phyloP scores from a whole-genome alignment of 1,284 basidiomycete species.

The Mycosarcoma mackinlayi region DNA sequence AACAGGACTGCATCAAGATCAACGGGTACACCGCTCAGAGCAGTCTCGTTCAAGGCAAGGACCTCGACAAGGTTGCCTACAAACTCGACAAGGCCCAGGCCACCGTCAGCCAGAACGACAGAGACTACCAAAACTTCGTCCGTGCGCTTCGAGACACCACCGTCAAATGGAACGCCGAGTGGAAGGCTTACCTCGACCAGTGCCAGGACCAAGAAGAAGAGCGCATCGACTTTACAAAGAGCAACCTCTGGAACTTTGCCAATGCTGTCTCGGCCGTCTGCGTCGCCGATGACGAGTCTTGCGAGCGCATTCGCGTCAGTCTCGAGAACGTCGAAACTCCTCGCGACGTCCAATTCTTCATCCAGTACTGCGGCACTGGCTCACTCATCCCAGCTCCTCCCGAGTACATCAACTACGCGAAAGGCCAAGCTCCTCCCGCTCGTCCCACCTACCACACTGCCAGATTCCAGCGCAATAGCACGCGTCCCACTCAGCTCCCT shows the following conservation, averaged over 20 bases:
- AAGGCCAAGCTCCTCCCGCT: constrained; percentile 60
- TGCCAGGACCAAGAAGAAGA: constrained; percentile 97
- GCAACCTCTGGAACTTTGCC: constrained; percentile 94
- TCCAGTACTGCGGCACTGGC: constrained; percentile 64
- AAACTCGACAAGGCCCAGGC: constrained; percentile 90
- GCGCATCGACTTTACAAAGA: constrained; percentile 90
- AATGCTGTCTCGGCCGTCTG: constrained; percentile 96
- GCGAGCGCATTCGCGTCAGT: constrained; percentile 64
- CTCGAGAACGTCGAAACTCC: constrained; percentile 64
- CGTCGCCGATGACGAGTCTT: constrained; percentile 86
- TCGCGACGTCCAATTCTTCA: constrained; percentile 61
- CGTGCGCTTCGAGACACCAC: constrained; percentile 83
- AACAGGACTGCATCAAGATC: constrained; percentile 90
- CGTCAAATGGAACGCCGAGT: constrained; percentile 89
- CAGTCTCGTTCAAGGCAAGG: constrained; percentile 90
- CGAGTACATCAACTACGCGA: constrained; percentile 67
- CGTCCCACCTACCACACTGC: constrained; percentile 54
- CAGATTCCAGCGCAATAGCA: constrained; percentile 61
- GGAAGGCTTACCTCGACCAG: constrained; percentile 76
- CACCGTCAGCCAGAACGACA: constrained; percentile 81
- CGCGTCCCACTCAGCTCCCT: constrained; percentile 49
- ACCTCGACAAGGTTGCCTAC: constrained; percentile 86
- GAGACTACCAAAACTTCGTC: constrained; percentile 87
- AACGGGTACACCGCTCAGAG: constrained; percentile 95
- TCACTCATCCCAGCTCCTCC: constrained; percentile 64